Conservation (phyloP, 768 basidiomycete genomes). For the Mycena rebaudengoi region DNA sequence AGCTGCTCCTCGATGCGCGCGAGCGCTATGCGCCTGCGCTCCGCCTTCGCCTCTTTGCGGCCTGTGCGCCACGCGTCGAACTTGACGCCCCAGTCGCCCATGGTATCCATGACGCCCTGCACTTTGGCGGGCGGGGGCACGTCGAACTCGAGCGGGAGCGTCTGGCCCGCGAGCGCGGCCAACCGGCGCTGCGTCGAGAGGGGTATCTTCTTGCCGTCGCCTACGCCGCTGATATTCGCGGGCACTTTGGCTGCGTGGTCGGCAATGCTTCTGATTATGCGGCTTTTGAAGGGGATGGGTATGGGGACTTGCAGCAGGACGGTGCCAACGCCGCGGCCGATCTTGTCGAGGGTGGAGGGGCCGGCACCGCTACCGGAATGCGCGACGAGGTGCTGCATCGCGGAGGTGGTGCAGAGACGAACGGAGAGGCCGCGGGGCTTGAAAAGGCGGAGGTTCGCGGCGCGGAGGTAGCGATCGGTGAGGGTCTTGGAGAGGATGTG, state of each 20-base stretch:
- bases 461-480: conserved; percentile 34
- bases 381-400: conserved; percentile 30
- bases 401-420: conserved; percentile 34
- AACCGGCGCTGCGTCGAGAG: conserved; percentile 29
- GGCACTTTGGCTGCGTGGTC: conserved; percentile 22
- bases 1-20: conserved; percentile 12
- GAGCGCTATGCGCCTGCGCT: conserved; percentile 23
- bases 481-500: conserved; percentile 32
- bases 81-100: conserved; percentile 27
- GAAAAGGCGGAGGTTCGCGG: conserved; percentile 31
- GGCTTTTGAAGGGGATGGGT: conserved; percentile 22
- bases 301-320: conserved; percentile 21
- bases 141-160: conserved; percentile 27
- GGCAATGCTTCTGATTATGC: conserved; percentile 25
- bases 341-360: conserved; percentile 20
- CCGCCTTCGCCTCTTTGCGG: conserved; percentile 22
- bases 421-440: conserved; percentile 32
- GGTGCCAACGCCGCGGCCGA: conserved; percentile 28
- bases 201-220: conserved; percentile 8
- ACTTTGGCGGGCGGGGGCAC: conserved; percentile 34
- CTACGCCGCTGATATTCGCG: conserved; percentile 18
- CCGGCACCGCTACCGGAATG: conserved; percentile 1
- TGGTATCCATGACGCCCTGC: conserved; percentile 29
- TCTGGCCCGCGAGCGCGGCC: conserved; percentile 27
- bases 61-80: conserved; percentile 23